These are phyloP conservation scores for Citrus medica DNA, from an alignment of 345 rosid genomes.

Conservation along the genomic window DNA sequence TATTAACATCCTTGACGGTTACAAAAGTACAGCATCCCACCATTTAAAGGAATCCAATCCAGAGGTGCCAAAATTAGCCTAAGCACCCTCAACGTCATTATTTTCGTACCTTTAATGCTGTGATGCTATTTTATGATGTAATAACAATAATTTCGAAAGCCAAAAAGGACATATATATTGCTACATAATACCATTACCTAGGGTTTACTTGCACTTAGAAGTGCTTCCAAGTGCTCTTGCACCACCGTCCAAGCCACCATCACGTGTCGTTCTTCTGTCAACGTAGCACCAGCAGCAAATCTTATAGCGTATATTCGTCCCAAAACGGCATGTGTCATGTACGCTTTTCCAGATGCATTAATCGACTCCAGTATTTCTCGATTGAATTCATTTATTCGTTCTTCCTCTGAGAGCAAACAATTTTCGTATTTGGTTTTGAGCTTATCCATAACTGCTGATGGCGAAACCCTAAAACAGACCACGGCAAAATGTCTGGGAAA, in stretches of 20 bases:
- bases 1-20: too few species aligned
- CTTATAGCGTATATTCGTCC: slow-evolving; percentile 27
- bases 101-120: too few species aligned
- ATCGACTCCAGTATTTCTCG: slow-evolving; percentile 26
- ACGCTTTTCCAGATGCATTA: slow-evolving; percentile 37
- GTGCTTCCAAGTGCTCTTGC: slow-evolving; percentile 23
- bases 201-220: not conserved
- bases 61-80: too few species aligned
- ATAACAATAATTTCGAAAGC: too few species aligned
- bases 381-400: slow-evolving; percentile 24
- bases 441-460: not conserved
- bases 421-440: not conserved
- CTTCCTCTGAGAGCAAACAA: not conserved
- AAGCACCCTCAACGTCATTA: too few species aligned
- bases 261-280: slow-evolving; percentile 32
- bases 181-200: too few species aligned
- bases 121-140: too few species aligned
- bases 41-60: too few species aligned
- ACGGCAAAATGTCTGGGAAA: slow-evolving; percentile 33
- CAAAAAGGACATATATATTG: too few species aligned
- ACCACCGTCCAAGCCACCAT: slow-evolving; percentile 31
- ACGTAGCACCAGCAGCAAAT: slow-evolving; percentile 22
- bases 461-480: slow-evolving; percentile 51
- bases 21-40: too few species aligned
- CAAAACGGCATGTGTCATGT: slow-evolving; percentile 32